Base-by-base conservation (phyloP, 2,329 filamentous ascomycete species). In the Neonectria hederae region DNA sequence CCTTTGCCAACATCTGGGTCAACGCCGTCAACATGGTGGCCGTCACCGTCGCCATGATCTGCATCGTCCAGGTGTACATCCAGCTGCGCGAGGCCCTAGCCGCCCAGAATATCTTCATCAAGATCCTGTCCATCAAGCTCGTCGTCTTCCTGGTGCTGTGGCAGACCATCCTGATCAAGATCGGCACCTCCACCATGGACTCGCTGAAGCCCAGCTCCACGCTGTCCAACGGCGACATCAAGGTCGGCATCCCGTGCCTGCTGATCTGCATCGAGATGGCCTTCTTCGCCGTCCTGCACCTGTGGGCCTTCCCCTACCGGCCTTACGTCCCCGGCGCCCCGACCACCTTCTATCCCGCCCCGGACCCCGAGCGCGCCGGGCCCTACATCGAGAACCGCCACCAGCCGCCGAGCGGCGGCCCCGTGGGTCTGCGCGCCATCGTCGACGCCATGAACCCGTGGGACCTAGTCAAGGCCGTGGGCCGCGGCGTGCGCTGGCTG, bases 91-190 rank as follows among this genome's bases (percentile, higher is more conserved):
- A 84, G 1, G 87, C 92, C 63, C 84, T 97, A 26, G 83, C 85
- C 8, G 85, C 90, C 58, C 87, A 97, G 75, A 84, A 82, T 19
- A 91, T 93, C 0, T 91, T 95, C 69, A 79, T 95, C 68, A 97
- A 97, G 78, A 89, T 97, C 26, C 76, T 93, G 21, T 91, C 92
- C 73, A 96, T 97, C 80, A 97, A 97, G 79, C 85, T 97, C 28
- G 93, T 97, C 74, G 93, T 97, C 74, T 97, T 97, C 83, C 85
- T 97, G 70, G 94, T 90, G 38, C 97, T 97, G 78, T 97, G 93
- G 93, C 93, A 97, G 79, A 84, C 77, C 3, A 80, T 82, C 5
- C 78, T 82, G 67, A 84, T 86, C 65, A 84, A 83, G 5, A 70
- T 86, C 38, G 83, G 79, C 65, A 85, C 83, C 0, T 87, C 87